Base-by-base conservation (phyloP, 768 basidiomycete genomes). In the Leucogyrophana mollusca region DNA sequence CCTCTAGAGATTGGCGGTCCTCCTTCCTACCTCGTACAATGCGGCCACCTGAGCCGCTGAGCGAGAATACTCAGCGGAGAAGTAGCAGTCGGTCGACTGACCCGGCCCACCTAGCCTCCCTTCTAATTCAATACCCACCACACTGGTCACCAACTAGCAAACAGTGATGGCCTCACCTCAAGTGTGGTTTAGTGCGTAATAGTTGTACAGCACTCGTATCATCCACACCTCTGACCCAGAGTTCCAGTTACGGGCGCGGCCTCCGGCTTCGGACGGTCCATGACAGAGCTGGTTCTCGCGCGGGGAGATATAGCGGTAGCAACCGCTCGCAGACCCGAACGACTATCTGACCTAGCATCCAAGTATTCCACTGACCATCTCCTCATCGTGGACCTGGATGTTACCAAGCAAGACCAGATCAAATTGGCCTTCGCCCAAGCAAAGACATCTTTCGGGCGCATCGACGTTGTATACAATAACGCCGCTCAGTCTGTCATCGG, bases 241-340 rank as follows among this genome's bases (percentile, higher is more conserved):
- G 9, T n/a, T 16, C 34, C 20, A 72, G 76, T 73, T 35, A 74
- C 72, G 14, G 74, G 73, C 32, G 56, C 71, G 4, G 70, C 68
- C 1, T 47, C 68, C 1, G 72, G 73, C 13, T 66, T 76, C 25
- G 72, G 74, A 2, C 60, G 62, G 14, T 44, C 53, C 9, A 54
- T 65, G 13, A 60, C 61, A 18, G 63, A 55, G 16, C 52, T 62
- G 1, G 61, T 53, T 9, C 53, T 64, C 4, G 46, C 49, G 9
- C 49, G 46, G 9, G 64, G 63, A 2, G 64, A 66, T 34, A 55
- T 60, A 34, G 57, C 59, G 5, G 55, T 65, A 4, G 64, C 59
- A 9, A 54, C 65, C 21, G 53, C 60, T 0, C 62, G 56, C 49
- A 62, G 55, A 40, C 55, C 56, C 2, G 52, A 53, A 10, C 34